Conservation (phyloP, 768 basidiomycete species). For the Termitomyces sp. region DNA sequence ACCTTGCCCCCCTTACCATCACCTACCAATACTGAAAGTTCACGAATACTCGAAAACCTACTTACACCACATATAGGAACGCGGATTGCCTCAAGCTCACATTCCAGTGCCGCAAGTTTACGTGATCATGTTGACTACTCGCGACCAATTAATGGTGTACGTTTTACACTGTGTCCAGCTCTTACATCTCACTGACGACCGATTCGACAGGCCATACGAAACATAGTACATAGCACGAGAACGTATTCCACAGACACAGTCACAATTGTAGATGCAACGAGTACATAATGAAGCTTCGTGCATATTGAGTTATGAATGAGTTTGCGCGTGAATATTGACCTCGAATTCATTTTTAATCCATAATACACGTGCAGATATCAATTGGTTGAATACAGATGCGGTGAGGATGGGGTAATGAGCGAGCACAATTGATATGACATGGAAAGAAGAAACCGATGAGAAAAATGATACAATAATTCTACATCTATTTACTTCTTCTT, state of each 20-base stretch:
- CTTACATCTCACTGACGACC: not conserved
- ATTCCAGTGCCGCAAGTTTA: constrained; percentile 29
- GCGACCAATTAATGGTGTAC: constrained; percentile 29
- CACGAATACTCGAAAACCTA: constrained; percentile 23
- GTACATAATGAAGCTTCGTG: not conserved
- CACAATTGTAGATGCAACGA: not conserved
- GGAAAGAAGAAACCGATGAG: constrained; percentile 43
- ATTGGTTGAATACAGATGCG: constrained; percentile 39
- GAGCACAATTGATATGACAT: constrained; percentile 30
- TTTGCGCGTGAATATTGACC: not conserved
- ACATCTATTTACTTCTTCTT: constrained; percentile 95
- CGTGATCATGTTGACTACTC: constrained; percentile 37
- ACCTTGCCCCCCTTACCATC: constrained; percentile 22
- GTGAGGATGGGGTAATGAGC: constrained; percentile 27
- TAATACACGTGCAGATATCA: constrained; percentile 23
- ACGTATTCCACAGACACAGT: constrained; percentile 18
- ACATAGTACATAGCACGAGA: constrained; percentile 25
- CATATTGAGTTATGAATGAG: not conserved
- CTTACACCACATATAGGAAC: constrained; percentile 23
- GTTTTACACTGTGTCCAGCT: not conserved
- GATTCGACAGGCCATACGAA: constrained; percentile 20
- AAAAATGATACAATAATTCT: constrained; percentile 60
- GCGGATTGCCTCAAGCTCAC: constrained; percentile 14
- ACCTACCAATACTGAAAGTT: constrained; percentile 23
- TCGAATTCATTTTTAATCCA: not conserved